These are phyloP conservation scores for Didymella exigua DNA, from an alignment of 2,329 filamentous ascomycete species.

Conservation along the genomic window DNA sequence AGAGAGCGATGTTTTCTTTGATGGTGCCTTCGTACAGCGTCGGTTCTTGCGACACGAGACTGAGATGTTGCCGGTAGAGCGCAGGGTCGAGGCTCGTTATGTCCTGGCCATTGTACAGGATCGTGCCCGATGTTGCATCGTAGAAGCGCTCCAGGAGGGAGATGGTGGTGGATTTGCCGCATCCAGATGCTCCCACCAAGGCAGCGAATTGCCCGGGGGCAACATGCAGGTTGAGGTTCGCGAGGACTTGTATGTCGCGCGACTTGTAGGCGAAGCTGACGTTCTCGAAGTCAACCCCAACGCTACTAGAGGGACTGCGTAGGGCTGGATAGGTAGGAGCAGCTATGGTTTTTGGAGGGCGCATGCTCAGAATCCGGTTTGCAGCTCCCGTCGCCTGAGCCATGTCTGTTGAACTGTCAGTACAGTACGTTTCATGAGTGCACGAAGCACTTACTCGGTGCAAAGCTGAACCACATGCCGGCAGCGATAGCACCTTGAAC, in stretches of 20 bases:
- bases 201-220: conserved; percentile 71
- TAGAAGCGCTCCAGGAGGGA: conserved; percentile 93
- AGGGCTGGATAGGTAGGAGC: conserved; percentile 20
- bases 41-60: conserved; percentile 55
- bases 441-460: conserved; percentile 48
- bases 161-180: conserved; percentile 93
- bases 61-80: conserved; percentile 50
- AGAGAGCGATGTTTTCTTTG: conserved; percentile 47
- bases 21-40: conserved; percentile 54
- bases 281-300: conserved; percentile 80
- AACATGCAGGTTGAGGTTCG: conserved; percentile 53
- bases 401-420: conserved; percentile 30
- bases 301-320: conserved; percentile 18
- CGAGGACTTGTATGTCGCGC: conserved; percentile 71
- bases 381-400: conserved; percentile 45
- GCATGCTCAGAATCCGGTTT: conserved; percentile 47
- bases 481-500: conserved; percentile 51
- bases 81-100: conserved; percentile 45
- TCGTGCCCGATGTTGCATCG: conserved; percentile 77
- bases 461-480: conserved; percentile 52
- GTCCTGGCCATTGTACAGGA: conserved; percentile 60
- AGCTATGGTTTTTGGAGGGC: conserved; percentile 22
- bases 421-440: neutral
- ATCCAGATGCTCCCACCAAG: conserved; percentile 74
- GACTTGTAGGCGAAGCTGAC: conserved; percentile 95